A percentile compares a stretch with the other conserved stretches of the same genome.
phyloP scores from a whole-genome alignment of 2,329 filamentous ascomycete species.

The Didymella pinodella region DNA sequence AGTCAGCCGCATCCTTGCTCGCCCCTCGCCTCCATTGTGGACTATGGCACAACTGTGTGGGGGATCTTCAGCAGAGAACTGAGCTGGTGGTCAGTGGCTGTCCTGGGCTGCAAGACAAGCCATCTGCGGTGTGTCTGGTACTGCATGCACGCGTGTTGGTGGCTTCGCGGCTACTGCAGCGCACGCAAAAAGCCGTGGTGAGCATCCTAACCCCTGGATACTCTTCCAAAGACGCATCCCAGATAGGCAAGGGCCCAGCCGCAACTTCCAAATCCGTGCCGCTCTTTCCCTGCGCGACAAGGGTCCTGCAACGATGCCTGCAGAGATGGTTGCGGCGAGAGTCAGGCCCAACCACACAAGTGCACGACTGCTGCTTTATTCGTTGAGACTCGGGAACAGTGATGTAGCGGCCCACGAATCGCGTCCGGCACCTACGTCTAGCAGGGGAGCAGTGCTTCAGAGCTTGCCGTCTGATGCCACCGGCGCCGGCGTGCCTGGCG shows the following conservation, averaged over 20 bases:
- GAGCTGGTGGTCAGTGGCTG: slow-evolving; percentile 1
- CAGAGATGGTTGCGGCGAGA: slow-evolving; percentile 6
- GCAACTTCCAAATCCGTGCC: slow-evolving; percentile 32
- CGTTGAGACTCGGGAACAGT: neutral
- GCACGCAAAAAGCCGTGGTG: slow-evolving; percentile 3
- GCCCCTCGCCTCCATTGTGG: slow-evolving; percentile 6
- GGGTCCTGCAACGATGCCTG: neutral
- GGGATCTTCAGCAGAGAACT: slow-evolving; percentile 7
- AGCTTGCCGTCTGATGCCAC: neutral
- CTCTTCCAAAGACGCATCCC: slow-evolving; percentile 14
- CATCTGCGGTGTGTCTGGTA: neutral
- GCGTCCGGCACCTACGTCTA: neutral
- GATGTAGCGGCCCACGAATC: slow-evolving; percentile 4
- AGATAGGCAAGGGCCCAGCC: slow-evolving; percentile 25
- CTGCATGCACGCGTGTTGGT: slow-evolving; percentile 3
- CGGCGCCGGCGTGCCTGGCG: slow-evolving; percentile 19
- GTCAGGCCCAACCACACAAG: slow-evolving; percentile 4
- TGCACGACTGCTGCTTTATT: slow-evolving; percentile 8
- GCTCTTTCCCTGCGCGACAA: slow-evolving; percentile 11
- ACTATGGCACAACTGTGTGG: slow-evolving; percentile 3
- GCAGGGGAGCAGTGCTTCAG: slow-evolving; percentile 1
- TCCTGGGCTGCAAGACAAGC: slow-evolving; percentile 4
- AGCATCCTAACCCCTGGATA: slow-evolving; percentile 28
- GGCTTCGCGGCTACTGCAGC: slow-evolving; percentile 11
- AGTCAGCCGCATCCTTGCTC: slow-evolving; percentile 10